Base-by-base conservation (phyloP, 108 stramenopile species). In the Aurantiochytrium sp. region DNA sequence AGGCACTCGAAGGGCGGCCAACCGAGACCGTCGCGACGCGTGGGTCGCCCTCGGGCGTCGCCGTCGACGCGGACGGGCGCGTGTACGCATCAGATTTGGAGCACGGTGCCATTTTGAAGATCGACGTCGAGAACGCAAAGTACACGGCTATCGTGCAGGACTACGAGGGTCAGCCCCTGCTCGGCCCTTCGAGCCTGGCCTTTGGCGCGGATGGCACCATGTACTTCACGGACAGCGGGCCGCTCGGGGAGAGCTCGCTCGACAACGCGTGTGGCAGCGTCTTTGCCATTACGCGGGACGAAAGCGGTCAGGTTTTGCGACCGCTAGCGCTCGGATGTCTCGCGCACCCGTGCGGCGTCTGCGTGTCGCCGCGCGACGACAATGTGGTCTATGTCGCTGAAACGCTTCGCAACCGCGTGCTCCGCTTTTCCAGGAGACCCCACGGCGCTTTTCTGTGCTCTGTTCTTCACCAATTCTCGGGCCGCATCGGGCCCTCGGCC, bases 401-500 rank as follows among this genome's bases (percentile, higher is more conserved):
- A 86, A 68, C 50, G 32, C 37, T 87, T 4, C 50, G 37, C 5
- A 87, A 87, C 53, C 68, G 87, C 32, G 85, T 87, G 4, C 68
- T 87, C 21, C 87, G 87, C 24, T 85, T 69, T 8, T 22, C 55
- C 19, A 4, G 30, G 19, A 17, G 68, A 19, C 87, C 87, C 31
- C 12, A 34, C 39, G 87, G 87, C 32, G 87, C 85, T 12, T 87
- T 87, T 37, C 68, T 86, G 6, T 17, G 39, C 68, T 69, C 68
- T 53, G 87, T 87, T 12, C 21, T 87, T 22, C 68, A 68, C 85
- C 32, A 69, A 8, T 86, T 87, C 53, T 45, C 39, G 5, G 87
- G 87, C 5, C 68, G 69, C 30, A 22, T 87, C 8, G 87, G 87
- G 24, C 87, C 87, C n/a, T 55, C 68, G 31, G 87, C 87, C n/a